Conservation (phyloP, 371 early-diverging fungal genomes). For the Capillidium rhysosporum region DNA sequence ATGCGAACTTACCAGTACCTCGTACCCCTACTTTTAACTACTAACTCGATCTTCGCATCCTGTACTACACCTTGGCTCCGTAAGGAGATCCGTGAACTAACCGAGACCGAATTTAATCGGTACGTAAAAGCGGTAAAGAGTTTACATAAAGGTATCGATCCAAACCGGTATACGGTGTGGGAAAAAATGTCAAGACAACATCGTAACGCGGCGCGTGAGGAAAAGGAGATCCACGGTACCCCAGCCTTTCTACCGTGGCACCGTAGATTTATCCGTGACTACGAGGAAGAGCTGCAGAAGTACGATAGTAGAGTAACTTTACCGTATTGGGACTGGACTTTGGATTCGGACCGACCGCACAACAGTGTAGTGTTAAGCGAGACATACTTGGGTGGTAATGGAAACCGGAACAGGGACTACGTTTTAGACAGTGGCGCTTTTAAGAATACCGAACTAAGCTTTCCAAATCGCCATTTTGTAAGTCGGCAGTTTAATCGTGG, state of each 20-base stretch:
- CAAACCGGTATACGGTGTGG: neutral
- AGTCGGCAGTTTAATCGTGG: neutral
- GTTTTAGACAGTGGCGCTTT: neutral
- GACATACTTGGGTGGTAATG: conserved; percentile 10
- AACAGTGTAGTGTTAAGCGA: conserved; percentile 6
- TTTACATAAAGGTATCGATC: neutral
- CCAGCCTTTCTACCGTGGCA: conserved; percentile 6
- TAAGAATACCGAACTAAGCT: neutral
- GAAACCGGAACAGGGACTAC: neutral
- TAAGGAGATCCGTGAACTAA: neutral
- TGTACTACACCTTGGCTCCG: neutral
- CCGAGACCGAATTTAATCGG: neutral
- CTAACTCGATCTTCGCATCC: neutral
- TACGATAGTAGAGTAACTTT: neutral
- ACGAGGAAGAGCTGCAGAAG: neutral
- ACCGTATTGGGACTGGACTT: conserved; percentile 8
- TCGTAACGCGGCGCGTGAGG: neutral
- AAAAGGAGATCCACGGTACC: neutral
- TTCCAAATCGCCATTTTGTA: neutral
- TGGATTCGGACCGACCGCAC: neutral
- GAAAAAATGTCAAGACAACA: neutral
- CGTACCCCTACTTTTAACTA: too few relatives aligned
- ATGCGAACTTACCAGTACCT: too few relatives aligned
- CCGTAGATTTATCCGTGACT: neutral
- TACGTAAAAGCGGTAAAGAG: neutral